phyloP scores from a whole-genome alignment of 2,329 filamentous ascomycete genomes.

The Pyrenophora teres region DNA sequence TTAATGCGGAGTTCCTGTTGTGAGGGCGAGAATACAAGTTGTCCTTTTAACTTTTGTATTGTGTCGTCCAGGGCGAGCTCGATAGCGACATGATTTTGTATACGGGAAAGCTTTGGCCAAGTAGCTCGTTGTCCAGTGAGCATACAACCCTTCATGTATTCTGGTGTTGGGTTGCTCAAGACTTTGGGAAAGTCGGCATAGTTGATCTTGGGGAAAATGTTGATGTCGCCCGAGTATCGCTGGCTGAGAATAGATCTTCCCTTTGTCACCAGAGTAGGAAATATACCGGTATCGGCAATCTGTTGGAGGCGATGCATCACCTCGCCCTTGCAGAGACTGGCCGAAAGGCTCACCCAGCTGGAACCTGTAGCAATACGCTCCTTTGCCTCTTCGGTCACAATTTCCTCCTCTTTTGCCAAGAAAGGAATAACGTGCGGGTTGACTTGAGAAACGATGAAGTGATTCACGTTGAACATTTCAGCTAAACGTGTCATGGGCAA shows the following conservation, averaged over 20 bases:
- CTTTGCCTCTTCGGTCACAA: slow-evolving; percentile 45
- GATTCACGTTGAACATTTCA: slow-evolving; percentile 98
- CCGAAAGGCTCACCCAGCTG: slow-evolving; percentile 69
- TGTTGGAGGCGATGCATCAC: slow-evolving; percentile 79
- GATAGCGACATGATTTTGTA: slow-evolving; percentile 85
- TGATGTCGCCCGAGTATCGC: slow-evolving; percentile 93
- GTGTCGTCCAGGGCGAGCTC: slow-evolving; percentile 82
- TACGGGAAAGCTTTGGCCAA: slow-evolving; percentile 85
- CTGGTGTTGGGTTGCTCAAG: slow-evolving; percentile 79
- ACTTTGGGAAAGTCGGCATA: slow-evolving; percentile 76
- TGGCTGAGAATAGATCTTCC: slow-evolving; percentile 81
- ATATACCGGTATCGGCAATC: slow-evolving; percentile 77
- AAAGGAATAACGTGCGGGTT: slow-evolving; percentile 94
- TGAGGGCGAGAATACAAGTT: slow-evolving; percentile 70
- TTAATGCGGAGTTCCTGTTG: slow-evolving; percentile 53
- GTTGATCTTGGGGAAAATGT: slow-evolving; percentile 80
- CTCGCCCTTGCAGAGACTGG: slow-evolving; percentile 77
- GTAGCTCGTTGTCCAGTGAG: slow-evolving; percentile 82
- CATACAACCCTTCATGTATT: slow-evolving; percentile 83
- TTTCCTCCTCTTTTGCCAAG: slow-evolving; percentile 72
- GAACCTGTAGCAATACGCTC: slow-evolving; percentile 49
- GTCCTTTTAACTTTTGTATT: slow-evolving; percentile 69
- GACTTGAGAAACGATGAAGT: slow-evolving; percentile 96
- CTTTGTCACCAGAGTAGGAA: slow-evolving; percentile 79
- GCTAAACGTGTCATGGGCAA: slow-evolving; percentile 86